Evolutionary conservation across 805 yeast genomes (phyloP).

Genomic region (Komagataella pseudopastoris): DNA sequence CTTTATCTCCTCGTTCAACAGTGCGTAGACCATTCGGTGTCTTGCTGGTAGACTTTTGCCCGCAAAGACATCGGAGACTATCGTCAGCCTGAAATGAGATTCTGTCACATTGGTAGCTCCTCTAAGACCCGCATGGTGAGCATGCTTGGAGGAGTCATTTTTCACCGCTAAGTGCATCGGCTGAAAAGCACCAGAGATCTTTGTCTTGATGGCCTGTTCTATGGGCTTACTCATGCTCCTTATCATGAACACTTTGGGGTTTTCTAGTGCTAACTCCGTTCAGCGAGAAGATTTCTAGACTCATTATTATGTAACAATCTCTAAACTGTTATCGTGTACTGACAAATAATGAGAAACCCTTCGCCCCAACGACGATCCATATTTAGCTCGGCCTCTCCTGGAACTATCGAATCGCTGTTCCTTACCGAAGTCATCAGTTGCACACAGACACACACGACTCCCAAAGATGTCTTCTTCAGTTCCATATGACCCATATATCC

Average conservation of each 20-base stretch:
- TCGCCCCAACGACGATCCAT: background rate
- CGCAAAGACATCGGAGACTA: slow-evolving; percentile 56
- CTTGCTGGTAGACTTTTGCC: slow-evolving; percentile 59
- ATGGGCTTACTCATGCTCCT: slow-evolving; percentile 22
- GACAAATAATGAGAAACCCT: background rate
- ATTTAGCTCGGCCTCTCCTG: background rate
- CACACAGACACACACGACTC: background rate
- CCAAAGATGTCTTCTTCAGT: slow-evolving; percentile 55
- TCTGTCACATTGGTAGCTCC: slow-evolving; percentile 63
- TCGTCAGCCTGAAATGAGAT: slow-evolving; percentile 68
- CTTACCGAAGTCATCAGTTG: background rate
- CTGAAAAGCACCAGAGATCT: slow-evolving; percentile 24
- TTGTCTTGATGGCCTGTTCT: slow-evolving; percentile 31
- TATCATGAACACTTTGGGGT: background rate
- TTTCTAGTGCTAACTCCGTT: background rate
- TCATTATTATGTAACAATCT: background rate
- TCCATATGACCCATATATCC: slow-evolving; percentile 80
- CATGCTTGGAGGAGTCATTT: slow-evolving; percentile 82
- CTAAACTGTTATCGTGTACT: background rate
- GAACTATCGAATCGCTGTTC: background rate
- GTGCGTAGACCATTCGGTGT: slow-evolving; percentile 60
- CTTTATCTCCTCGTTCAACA: slow-evolving; percentile 61
- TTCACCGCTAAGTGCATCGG: slow-evolving; percentile 38
- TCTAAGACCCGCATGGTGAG: slow-evolving; percentile 73
- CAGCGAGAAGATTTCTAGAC: background rate